Conservation (phyloP, 2,329 filamentous ascomycete species). For the Aspergillus fumigatiaffinis region DNA sequence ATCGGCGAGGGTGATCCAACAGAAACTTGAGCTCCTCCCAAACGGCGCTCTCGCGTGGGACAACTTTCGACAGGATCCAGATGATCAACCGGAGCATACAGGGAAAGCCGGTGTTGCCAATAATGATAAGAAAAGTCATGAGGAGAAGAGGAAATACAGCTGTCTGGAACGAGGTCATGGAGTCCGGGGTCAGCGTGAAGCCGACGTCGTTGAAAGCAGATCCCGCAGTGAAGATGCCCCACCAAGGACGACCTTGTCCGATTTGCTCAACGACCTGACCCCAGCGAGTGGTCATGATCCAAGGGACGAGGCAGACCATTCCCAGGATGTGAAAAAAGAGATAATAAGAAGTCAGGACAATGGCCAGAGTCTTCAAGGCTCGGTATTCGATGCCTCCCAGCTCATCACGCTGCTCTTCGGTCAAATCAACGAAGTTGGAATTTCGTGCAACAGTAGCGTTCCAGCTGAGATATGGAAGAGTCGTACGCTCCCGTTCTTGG, state of each 20-base stretch:
- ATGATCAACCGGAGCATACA: conserved; percentile 93
- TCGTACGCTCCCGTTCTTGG: conserved; percentile 40
- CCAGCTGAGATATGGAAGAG: conserved; percentile 89
- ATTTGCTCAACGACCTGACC: conserved; percentile 59
- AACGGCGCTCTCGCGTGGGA: conserved; percentile 62
- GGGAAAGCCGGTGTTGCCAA: conserved; percentile 93
- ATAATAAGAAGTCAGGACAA: conserved; percentile 76
- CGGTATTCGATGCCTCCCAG: conserved; percentile 95
- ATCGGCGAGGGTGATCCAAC: conserved; percentile 89
- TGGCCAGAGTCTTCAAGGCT: conserved; percentile 76
- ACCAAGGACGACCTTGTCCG: conserved; percentile 72
- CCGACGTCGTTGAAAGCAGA: conserved; percentile 95
- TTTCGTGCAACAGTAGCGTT: conserved; percentile 89
- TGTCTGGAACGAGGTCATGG: conserved; percentile 82
- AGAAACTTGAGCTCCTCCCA: conserved; percentile 91
- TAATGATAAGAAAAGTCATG: conserved; percentile 81
- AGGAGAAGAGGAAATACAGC: conserved; percentile 73
- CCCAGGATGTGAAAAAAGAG: conserved; percentile 77
- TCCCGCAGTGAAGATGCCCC: conserved; percentile 82
- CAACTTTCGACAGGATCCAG: conserved; percentile 69
- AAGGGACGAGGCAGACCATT: conserved; percentile 69
- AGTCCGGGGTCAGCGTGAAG: conserved; percentile 86
- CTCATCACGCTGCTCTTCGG: conserved; percentile 88
- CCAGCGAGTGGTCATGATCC: conserved; percentile 67
- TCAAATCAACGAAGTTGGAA: conserved; percentile 83